A percentile compares a stretch with the other conserved stretches of the same genome.
Evolutionary conservation across 1,284 basidiomycete species (phyloP).

Genomic region (Pseudomicrostroma phylloplanum): DNA sequence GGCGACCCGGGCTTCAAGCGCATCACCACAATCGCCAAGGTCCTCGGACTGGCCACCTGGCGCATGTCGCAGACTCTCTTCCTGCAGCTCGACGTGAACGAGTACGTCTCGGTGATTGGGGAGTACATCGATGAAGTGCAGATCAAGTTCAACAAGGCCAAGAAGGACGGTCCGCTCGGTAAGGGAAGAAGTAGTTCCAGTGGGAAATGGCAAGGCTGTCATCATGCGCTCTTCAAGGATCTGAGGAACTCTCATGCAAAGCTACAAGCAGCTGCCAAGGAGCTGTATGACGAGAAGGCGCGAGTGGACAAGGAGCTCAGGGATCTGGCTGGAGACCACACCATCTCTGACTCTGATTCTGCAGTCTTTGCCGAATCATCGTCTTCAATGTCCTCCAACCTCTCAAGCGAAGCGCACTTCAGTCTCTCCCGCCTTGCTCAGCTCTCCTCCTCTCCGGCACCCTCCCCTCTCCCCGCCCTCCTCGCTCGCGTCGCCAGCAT

Average conservation of each 20-base stretch:
- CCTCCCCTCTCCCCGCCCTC: constrained; percentile 44
- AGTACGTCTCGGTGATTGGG: constrained; percentile 28
- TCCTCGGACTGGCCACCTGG: constrained; percentile 55
- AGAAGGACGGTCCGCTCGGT: not conserved
- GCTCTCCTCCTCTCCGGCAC: constrained; percentile 1
- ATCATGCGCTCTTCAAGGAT: constrained; percentile 14
- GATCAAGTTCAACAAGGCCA: not conserved
- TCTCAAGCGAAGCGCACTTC: constrained; percentile 6
- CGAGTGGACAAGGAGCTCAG: constrained; percentile 18
- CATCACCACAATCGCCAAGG: constrained; percentile 64
- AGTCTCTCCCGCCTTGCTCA: constrained; percentile 38
- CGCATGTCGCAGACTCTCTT: constrained; percentile 61
- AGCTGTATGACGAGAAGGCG: constrained; percentile 19
- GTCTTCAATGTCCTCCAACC: not conserved
- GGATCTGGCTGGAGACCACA: constrained; percentile 3
- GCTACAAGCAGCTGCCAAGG: constrained; percentile 15
- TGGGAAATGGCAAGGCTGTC: not conserved
- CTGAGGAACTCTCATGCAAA: not conserved
- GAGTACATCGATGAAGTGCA: constrained; percentile 24
- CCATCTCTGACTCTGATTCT: no score
- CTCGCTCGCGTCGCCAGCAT: constrained; percentile 61
- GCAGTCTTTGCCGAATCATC: not conserved
- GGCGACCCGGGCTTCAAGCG: constrained; percentile 70
- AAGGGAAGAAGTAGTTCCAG: not conserved
- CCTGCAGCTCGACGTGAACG: constrained; percentile 67